Evolutionary conservation across 2,329 filamentous ascomycete species (phyloP), one percentile per base, ranked within the genome.

Genomic region (Dactylellina drechsleri): DNA sequence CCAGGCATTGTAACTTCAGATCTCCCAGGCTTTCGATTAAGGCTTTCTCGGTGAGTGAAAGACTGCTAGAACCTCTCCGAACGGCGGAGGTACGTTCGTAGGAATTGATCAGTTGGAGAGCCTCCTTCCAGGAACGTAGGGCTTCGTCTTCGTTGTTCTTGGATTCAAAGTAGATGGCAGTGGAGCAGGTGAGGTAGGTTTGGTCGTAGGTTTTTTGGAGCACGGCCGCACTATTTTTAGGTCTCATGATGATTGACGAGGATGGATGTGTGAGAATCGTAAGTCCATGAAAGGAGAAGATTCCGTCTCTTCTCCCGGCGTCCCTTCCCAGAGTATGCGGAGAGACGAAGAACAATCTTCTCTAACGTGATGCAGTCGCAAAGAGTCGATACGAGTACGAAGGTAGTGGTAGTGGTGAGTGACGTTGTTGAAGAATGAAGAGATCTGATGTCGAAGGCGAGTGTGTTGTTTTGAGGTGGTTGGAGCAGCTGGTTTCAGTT

Each of bases 181-280:
- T 98, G 13, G 93, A 97, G 83, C 93, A 97, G 81, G 91, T 93
- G 79, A 97, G 84, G 83, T 97, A 97, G 82, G 91, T 93, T 82
- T 98, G 93, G 84, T 98, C 94, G 84, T 98, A 98, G 66, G 93
- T 96, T 87, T 97, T 97, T 84, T 98, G 94, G 82, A 97, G 88
- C 77, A 89, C 89, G 82, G 91, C 89, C 81, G 89, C 86, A 26
- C 61, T 65, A 77, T 85, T 85, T 81, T 88, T 89, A 82, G 84
- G 84, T 80, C 85, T 85, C 83, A 86, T 83, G 58, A 53, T 64
- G 41, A 64, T 36, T 26, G 56, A 15, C 18, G 36, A 20, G 18
- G 1, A 20, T 36, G 53, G 53, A 36, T 18, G 60, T 41, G 16
- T 26, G 41, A 57, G 49, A n/a, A 45, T 50, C 40, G 41, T 26